Percentiles rank a stretch among this genome's conserved stretches.
Conservation (phyloP, 352 stramenopile species). For the Globisporangium mamillatum region DNA sequence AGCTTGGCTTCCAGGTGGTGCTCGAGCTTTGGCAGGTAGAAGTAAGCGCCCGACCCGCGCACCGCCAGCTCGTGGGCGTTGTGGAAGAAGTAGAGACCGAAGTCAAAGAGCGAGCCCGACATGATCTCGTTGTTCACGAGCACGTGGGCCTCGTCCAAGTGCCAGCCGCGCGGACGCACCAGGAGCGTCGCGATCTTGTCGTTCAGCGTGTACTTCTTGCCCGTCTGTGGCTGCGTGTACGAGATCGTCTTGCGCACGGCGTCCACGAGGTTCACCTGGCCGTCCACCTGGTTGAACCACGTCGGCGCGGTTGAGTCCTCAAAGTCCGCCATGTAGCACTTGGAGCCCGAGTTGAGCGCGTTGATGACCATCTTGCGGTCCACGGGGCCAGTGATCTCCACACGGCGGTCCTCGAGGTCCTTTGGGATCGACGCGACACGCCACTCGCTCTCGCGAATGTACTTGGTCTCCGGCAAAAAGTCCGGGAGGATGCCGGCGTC, state of each 20-base stretch:
- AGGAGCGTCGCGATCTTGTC: constrained; percentile 87
- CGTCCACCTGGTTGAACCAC: constrained; percentile 93
- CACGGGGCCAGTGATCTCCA: constrained; percentile 95
- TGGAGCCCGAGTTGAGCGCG: constrained; percentile 93
- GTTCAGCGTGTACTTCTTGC: constrained; percentile 77
- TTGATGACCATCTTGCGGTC: constrained; percentile 98
- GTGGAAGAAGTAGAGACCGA: constrained; percentile 96
- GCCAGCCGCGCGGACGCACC: constrained; percentile 92
- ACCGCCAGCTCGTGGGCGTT: constrained; percentile 89
- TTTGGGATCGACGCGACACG: constrained; percentile 72
- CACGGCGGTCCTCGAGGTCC: constrained; percentile 89
- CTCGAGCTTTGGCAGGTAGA: constrained; percentile 97
- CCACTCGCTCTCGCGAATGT: constrained; percentile 82
- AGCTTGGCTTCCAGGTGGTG: constrained; percentile 93
- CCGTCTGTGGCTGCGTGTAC: constrained; percentile 63
- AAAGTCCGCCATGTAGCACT: constrained; percentile 97
- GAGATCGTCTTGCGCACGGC: constrained; percentile 90
- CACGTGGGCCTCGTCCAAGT: constrained; percentile 94
- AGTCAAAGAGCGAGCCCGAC: constrained; percentile 94
- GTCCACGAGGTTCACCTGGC: constrained; percentile 92
- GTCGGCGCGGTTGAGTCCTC: constrained; percentile 93
- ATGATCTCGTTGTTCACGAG: constrained; percentile 92
- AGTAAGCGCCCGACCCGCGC: constrained; percentile 89
- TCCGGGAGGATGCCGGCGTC: constrained; percentile 86
- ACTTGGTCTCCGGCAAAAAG: constrained; percentile 84